These are phyloP conservation scores for Celoporthe dispersa DNA, from an alignment of 2,329 filamentous ascomycete genomes.

Conservation along the genomic window DNA sequence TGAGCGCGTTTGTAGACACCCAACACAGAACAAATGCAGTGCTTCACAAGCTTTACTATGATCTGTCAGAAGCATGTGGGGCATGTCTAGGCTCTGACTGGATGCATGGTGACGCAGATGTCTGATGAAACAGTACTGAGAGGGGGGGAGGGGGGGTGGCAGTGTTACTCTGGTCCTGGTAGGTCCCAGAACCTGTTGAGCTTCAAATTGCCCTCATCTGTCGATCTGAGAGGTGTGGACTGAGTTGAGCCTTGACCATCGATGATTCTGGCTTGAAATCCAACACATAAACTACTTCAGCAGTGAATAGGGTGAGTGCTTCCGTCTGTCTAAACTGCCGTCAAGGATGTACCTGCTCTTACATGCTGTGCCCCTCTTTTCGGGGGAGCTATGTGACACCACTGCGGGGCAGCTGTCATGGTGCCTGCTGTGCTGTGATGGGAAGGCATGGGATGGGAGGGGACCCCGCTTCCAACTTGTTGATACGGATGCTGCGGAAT, in stretches of 20 bases:
- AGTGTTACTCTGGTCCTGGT: neutral
- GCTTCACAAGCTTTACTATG: neutral
- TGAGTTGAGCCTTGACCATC: neutral
- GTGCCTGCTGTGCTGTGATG: conserved; percentile 10
- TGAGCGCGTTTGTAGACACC: neutral
- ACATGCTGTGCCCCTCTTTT: conserved; percentile 7
- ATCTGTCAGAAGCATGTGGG: neutral
- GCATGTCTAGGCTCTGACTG: neutral
- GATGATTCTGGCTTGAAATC: neutral
- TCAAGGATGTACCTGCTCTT: conserved; percentile 5
- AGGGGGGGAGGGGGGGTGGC: neutral
- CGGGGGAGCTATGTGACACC: conserved; percentile 13
- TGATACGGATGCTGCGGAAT: conserved; percentile 4
- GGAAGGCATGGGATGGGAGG: conserved; percentile 25
- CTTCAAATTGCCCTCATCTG: neutral
- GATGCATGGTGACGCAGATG: conserved; percentile 26
- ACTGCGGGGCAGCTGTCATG: conserved; percentile 18
- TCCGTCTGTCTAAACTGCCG: too few relatives aligned
- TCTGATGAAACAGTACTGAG: neutral
- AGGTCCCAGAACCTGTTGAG: neutral
- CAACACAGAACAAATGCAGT: neutral
- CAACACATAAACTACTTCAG: neutral
- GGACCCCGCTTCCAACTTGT: conserved; percentile 29
- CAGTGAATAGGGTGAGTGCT: neutral
- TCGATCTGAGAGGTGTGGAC: neutral